phyloP scores from a whole-genome alignment of 306 rosid genomes.

The Cicer bijugum region DNA sequence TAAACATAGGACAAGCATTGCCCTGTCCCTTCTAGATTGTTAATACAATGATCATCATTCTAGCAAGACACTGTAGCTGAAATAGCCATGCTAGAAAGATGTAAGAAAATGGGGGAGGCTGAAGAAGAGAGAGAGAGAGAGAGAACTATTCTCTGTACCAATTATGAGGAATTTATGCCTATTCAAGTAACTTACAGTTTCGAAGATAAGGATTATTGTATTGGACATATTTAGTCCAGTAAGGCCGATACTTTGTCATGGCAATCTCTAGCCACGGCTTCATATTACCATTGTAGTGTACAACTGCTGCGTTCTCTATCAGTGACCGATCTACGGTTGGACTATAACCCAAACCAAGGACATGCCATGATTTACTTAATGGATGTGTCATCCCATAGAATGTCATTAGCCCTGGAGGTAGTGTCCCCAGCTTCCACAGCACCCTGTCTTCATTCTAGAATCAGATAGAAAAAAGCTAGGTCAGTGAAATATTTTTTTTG shows the following conservation, averaged over 20 bases:
- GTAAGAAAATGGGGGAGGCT: constrained; percentile 33
- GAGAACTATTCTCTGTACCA: constrained; percentile 24
- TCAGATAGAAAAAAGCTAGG: constrained; percentile 33
- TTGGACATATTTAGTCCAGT: constrained; percentile 86
- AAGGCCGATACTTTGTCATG: constrained; percentile 78
- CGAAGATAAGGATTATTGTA: constrained; percentile 75
- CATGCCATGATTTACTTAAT: constrained; percentile 88
- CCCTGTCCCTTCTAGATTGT: constrained; percentile 42
- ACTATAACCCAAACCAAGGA: constrained; percentile 97
- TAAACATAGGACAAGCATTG: constrained; percentile 29
- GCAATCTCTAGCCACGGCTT: constrained; percentile 96
- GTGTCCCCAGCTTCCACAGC: constrained; percentile 94
- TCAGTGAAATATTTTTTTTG: constrained; percentile 16
- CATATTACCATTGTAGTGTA: constrained; percentile 95
- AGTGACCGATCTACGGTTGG: constrained; percentile 69
- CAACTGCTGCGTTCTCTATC: constrained; percentile 82
- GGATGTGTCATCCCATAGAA: constrained; percentile 91
- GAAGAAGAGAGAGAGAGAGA: constrained; percentile 14
- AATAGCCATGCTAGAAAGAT: constrained; percentile 41
- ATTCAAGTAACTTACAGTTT: constrained; percentile 65
- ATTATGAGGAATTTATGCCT: constrained; percentile 35
- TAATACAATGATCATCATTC: constrained; percentile 42
- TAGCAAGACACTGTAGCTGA: constrained; percentile 46
- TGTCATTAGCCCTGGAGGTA: constrained; percentile 94
- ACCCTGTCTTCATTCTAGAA: constrained; percentile 87